Percentiles rank a stretch among this genome's conserved stretches.
Evolutionary conservation across 805 yeast species (phyloP).

Genomic region (Candida corydali): DNA sequence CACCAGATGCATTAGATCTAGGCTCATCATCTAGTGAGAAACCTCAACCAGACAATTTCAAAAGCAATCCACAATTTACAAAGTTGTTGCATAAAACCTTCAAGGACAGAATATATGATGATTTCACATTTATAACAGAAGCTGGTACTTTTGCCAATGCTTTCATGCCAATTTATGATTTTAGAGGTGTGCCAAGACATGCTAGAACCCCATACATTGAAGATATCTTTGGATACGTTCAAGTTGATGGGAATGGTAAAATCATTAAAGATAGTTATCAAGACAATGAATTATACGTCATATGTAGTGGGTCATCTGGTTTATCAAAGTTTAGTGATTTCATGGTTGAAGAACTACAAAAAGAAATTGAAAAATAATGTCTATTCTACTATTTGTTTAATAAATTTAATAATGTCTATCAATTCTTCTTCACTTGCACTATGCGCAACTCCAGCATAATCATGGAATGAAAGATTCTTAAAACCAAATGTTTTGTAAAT

Average conservation of each 20-base stretch:
- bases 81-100: conserved; percentile 23
- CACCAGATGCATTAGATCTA: conserved; percentile 19
- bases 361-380: conserved; percentile 18
- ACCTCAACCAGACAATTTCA: conserved; percentile 19
- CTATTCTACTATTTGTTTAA: conserved; percentile 17
- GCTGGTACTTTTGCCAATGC: conserved; percentile 49
- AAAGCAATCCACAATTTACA: conserved; percentile 24
- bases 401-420: conserved; percentile 40
- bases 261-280: conserved; percentile 56
- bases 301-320: conserved; percentile 29
- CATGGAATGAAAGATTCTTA: conserved; percentile 36
- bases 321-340: conserved; percentile 50
- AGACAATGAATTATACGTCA: conserved; percentile 53
- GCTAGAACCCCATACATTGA: conserved; percentile 69
- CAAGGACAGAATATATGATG: conserved; percentile 28
- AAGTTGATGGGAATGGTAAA: conserved; percentile 50
- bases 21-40: conserved; percentile 13
- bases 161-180: conserved; percentile 69
- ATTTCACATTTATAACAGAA: conserved; percentile 53
- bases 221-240: conserved; percentile 66
- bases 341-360: conserved; percentile 37
- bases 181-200: conserved; percentile 58
- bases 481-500: conserved; percentile 48
- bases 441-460: conserved; percentile 66
- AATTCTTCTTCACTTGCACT: conserved; percentile 66